These are phyloP conservation scores for Harrya chromipes DNA, from an alignment of 768 basidiomycete genomes.

Conservation along the genomic window DNA sequence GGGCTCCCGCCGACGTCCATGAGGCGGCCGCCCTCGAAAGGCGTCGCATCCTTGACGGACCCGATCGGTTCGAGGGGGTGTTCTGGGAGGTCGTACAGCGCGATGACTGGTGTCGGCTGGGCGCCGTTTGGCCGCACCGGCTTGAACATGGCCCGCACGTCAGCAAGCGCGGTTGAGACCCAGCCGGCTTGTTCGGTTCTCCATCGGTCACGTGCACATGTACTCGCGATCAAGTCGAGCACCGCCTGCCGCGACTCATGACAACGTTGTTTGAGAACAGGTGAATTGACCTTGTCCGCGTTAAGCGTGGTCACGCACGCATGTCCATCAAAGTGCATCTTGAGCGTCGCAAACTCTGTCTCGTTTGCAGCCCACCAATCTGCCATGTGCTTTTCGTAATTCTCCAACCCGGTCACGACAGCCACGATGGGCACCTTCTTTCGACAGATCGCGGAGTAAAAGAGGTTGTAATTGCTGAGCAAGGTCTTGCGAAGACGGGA, in stretches of 20 bases:
- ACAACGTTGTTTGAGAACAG: constrained; percentile 26
- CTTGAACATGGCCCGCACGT: constrained; percentile 24
- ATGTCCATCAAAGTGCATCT: constrained; percentile 34
- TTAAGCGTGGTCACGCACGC: constrained; percentile 40
- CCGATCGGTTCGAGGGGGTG: background rate
- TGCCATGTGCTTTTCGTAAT: constrained; percentile 29
- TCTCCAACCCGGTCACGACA: constrained; percentile 38
- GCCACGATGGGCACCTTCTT: constrained; percentile 36
- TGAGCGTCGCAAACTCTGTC: constrained; percentile 24
- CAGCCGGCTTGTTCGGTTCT: constrained; percentile 17
- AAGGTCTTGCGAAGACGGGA: constrained; percentile 25
- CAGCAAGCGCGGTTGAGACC: constrained; percentile 18
- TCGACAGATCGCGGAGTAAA: constrained; percentile 34
- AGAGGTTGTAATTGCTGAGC: constrained; percentile 37
- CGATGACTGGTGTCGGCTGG: constrained; percentile 18
- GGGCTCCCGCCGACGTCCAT: constrained; percentile 19
- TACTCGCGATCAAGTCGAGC: constrained; percentile 16
- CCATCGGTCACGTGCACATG: constrained; percentile 26
- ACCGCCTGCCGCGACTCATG: constrained; percentile 23
- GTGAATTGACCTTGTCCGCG: constrained; percentile 27
- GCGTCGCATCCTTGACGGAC: constrained; percentile 10
- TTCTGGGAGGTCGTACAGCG: constrained; percentile 23
- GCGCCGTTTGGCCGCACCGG: constrained; percentile 4
- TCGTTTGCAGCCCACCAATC: constrained; percentile 35
- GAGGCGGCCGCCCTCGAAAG: constrained; percentile 20